Percentiles rank a stretch among this genome's conserved stretches.
Conservation (phyloP, 129 eudicot species). For the Cynara cardunculus region DNA sequence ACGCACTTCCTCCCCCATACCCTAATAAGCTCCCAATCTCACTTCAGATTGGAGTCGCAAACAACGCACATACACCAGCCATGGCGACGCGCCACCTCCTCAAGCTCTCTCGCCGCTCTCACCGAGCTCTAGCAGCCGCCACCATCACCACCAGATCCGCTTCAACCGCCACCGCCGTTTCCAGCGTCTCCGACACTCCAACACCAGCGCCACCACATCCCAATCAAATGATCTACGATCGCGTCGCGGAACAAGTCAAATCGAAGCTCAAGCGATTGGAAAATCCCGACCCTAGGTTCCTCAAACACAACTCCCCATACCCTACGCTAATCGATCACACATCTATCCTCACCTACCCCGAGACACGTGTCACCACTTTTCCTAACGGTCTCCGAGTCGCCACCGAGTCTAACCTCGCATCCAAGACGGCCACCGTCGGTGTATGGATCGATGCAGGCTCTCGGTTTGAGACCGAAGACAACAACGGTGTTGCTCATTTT, state of each 20-base stretch:
- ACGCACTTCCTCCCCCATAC: background rate
- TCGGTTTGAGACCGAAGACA: conserved; percentile 70
- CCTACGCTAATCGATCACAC: conserved; percentile 60
- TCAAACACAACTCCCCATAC: conserved; percentile 59
- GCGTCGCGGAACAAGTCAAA: conserved; percentile 61
- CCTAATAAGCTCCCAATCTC: conserved; percentile 14
- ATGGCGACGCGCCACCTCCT: conserved; percentile 62
- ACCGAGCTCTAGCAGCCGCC: conserved; percentile 2
- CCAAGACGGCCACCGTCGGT: conserved; percentile 78
- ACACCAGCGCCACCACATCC: conserved; percentile 69
- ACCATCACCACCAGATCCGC: conserved; percentile 14
- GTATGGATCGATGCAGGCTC: conserved; percentile 92
- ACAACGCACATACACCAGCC: conserved; percentile 5
- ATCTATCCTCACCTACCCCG: conserved; percentile 62
- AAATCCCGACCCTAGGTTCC: conserved; percentile 65
- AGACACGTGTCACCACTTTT: conserved; percentile 75
- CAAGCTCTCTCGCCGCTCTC: conserved; percentile 41
- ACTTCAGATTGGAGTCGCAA: conserved; percentile 10
- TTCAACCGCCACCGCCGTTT: conserved; percentile 31
- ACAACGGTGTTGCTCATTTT: conserved; percentile 84
- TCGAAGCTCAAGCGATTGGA: conserved; percentile 55
- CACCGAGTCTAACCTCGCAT: conserved; percentile 67
- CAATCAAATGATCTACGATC: conserved; percentile 78
- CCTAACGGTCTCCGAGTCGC: conserved; percentile 94
- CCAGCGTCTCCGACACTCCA: conserved; percentile 25